Evolutionary conservation across 2,329 filamentous ascomycete genomes (phyloP).

Genomic region (Penicillium brasilianum): DNA sequence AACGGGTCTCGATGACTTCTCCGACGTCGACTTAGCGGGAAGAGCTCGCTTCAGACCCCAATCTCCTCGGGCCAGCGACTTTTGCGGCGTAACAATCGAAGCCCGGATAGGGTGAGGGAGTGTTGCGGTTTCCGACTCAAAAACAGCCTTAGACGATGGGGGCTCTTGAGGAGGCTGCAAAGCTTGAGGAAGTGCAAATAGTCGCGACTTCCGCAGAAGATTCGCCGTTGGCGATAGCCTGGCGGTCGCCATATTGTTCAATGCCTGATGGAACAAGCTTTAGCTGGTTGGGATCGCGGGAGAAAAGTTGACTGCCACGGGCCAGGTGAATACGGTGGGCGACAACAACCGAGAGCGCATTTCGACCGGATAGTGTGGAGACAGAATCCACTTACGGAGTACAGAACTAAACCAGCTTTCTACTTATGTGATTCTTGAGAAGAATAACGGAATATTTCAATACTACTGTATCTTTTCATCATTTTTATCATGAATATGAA

Average conservation of each 20-base stretch:
- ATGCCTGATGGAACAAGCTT: slow-evolving; percentile 25
- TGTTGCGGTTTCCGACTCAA: slow-evolving; percentile 72
- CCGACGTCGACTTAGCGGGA: slow-evolving; percentile 74
- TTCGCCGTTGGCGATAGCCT: slow-evolving; percentile 64
- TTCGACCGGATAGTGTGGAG: background rate
- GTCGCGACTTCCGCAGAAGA: slow-evolving; percentile 81
- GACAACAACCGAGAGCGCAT: slow-evolving; percentile 28
- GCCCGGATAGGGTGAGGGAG: slow-evolving; percentile 79
- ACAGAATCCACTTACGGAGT: background rate
- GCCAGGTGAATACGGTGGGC: slow-evolving; percentile 35
- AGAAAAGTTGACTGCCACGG: slow-evolving; percentile 43
- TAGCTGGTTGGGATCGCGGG: slow-evolving; percentile 26
- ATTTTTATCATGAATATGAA: background rate
- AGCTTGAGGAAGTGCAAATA: slow-evolving; percentile 84
- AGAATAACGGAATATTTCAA: background rate
- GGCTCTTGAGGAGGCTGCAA: slow-evolving; percentile 66
- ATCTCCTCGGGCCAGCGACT: slow-evolving; percentile 77
- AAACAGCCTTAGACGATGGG: slow-evolving; percentile 54
- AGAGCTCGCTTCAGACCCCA: slow-evolving; percentile 91
- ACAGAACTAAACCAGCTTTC: too few relatives aligned
- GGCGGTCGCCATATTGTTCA: slow-evolving; percentile 49
- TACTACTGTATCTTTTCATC: background rate
- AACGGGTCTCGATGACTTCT: slow-evolving; percentile 70
- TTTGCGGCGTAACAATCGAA: slow-evolving; percentile 75
- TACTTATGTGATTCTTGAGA: background rate